These are phyloP conservation scores for Rhododendron kiyosumense DNA, from an alignment of 148 eudicot genomes.

Conservation along the genomic window DNA sequence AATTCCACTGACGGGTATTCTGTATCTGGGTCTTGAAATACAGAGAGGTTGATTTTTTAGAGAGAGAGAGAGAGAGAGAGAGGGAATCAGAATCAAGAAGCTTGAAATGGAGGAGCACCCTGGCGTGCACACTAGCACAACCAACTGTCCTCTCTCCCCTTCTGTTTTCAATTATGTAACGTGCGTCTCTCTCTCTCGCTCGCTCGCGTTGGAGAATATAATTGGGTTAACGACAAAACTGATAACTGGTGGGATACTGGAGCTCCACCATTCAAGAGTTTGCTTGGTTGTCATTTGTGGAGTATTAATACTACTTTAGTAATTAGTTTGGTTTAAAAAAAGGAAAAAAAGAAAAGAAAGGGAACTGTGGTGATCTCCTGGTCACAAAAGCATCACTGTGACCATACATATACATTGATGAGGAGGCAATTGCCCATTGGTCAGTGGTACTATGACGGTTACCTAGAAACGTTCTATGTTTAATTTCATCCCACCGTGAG, in stretches of 20 bases:
- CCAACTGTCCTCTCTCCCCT: not conserved
- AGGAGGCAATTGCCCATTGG: not conserved
- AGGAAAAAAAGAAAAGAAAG: too few species aligned
- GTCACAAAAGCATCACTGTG: not conserved
- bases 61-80: not conserved
- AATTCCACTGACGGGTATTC: not conserved
- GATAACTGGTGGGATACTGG: not conserved
- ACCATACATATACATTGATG: not conserved
- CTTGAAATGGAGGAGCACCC: not conserved
- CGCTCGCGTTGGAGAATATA: too few species aligned
- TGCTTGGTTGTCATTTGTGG: not conserved
- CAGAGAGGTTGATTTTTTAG: not conserved
- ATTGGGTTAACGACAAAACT: not conserved
- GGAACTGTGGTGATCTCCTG: not conserved
- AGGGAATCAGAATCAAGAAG: not conserved
- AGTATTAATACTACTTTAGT: too few species aligned
- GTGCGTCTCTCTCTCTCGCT: not conserved
- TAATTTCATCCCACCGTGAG: too few species aligned
- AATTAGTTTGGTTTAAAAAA: not conserved
- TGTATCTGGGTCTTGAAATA: not conserved
- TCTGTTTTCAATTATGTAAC: not conserved
- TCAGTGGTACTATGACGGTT: not conserved
- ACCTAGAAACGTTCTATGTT: not conserved
- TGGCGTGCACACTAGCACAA: not conserved
- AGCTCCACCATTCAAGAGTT: not conserved